Evolutionary conservation across 129 eudicot species (phyloP).

Genomic region (Ambrosia trifida): DNA sequence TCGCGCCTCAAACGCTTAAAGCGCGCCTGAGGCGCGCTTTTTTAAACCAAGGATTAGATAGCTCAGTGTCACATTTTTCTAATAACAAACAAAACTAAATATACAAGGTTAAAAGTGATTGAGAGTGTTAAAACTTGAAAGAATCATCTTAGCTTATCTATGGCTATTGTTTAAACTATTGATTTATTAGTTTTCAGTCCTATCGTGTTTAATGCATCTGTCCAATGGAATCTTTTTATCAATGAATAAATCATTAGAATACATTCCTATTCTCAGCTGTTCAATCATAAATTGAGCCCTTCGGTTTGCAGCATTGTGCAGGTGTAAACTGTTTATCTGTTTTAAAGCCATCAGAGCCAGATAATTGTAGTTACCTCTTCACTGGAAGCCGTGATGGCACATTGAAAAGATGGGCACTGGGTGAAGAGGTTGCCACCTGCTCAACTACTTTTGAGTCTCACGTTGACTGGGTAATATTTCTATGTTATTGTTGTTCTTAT

Average conservation of each 20-base stretch:
- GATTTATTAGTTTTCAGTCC: constrained; percentile 10
- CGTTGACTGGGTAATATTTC: constrained; percentile 84
- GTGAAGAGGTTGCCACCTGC: constrained; percentile 69
- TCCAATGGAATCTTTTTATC: background rate
- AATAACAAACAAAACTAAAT: background rate
- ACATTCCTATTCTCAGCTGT: constrained; percentile 15
- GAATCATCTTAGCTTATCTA: constrained; percentile 2
- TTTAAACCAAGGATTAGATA: too few relatives aligned
- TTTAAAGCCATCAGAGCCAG: constrained; percentile 56
- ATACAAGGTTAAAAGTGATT: constrained; percentile 5
- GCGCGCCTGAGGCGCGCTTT: too few relatives aligned
- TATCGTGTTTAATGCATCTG: constrained; percentile 20
- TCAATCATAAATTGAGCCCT: background rate
- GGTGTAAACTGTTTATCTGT: constrained; percentile 88
- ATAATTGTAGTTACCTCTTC: constrained; percentile 52
- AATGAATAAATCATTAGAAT: constrained; percentile 4
- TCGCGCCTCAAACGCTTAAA: too few relatives aligned
- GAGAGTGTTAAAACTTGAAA: constrained; percentile 1
- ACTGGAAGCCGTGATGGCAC: constrained; percentile 98
- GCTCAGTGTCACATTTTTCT: constrained; percentile 1
- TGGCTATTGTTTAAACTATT: background rate
- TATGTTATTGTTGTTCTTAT: background rate
- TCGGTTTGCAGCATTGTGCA: constrained; percentile 73
- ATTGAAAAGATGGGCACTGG: constrained; percentile 82
- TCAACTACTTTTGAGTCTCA: constrained; percentile 97